Conservation (phyloP, 257 asterid species). For the Paulownia fortunei region DNA sequence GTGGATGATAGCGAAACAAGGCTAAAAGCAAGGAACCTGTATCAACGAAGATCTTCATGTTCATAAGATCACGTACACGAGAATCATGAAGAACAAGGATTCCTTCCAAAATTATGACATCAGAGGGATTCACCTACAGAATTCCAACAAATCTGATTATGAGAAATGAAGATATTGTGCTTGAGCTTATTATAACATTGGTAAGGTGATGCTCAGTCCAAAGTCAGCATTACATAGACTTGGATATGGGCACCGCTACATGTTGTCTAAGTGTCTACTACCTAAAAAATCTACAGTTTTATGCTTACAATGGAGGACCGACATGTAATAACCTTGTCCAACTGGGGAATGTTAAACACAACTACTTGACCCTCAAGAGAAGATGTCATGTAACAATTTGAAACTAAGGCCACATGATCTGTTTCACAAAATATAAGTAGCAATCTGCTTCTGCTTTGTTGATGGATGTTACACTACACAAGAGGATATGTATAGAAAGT, state of each 20-base stretch:
- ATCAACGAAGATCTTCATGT: constrained; percentile 96
- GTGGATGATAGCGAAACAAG: constrained; percentile 19
- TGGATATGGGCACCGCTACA: not conserved
- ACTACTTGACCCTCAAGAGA: constrained; percentile 1
- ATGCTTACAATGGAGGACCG: not conserved
- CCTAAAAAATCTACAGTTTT: not conserved
- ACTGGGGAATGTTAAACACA: not conserved
- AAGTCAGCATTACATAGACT: constrained; percentile 4
- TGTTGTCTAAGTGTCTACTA: not conserved
- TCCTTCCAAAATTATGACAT: constrained; percentile 91
- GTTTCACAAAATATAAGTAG: not conserved
- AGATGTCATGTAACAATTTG: not conserved
- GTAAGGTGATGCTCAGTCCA: constrained; percentile 3
- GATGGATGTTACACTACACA: not conserved
- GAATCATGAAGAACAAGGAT: constrained; percentile 89
- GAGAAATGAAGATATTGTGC: not conserved
- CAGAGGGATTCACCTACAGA: constrained; percentile 81
- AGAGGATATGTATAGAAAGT: not conserved
- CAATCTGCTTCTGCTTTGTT: not conserved
- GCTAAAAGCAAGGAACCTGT: constrained; percentile 70
- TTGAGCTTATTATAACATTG: not conserved
- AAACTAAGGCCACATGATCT: not conserved
- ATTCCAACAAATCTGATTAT: not conserved
- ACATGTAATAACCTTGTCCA: not conserved
- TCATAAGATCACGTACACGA: constrained; percentile 84